Evolutionary conservation across 352 stramenopile species (phyloP).

Genomic region (Globisporangium mamillatum): DNA sequence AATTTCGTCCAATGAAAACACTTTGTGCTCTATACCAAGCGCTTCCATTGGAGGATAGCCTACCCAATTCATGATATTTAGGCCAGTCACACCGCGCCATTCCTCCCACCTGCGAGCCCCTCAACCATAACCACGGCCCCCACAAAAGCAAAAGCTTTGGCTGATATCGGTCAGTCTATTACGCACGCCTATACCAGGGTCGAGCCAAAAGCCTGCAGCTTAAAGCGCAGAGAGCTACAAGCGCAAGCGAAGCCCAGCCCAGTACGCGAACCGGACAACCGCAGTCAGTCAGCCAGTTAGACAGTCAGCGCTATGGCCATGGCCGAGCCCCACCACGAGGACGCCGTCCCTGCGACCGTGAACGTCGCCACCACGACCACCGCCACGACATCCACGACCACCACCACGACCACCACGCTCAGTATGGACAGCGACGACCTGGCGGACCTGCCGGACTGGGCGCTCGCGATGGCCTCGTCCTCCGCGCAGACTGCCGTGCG

Average conservation of each 20-base stretch:
- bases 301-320: constrained; percentile 11
- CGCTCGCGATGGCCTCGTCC: constrained; percentile 1
- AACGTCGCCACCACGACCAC: not conserved
- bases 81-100: not conserved
- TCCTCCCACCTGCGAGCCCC: not conserved
- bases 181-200: not conserved
- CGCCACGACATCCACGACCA: not conserved
- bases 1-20: not conserved
- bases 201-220: not conserved
- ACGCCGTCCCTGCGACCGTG: not conserved
- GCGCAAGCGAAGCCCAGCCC: not conserved
- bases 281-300: not conserved
- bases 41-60: not conserved
- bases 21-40: not conserved
- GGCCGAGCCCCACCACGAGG: constrained; percentile 12
- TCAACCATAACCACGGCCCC: not conserved
- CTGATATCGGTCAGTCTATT: not conserved
- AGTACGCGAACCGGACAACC: not conserved
- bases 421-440: not conserved
- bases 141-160: not conserved
- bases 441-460: constrained; percentile 6
- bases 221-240: not conserved
- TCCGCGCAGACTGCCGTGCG: constrained; percentile 7
- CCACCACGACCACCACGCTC: not conserved
- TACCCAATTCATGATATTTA: not conserved